Base-by-base conservation (phyloP, 306 rosid species). In the Vicia faba region DNA sequence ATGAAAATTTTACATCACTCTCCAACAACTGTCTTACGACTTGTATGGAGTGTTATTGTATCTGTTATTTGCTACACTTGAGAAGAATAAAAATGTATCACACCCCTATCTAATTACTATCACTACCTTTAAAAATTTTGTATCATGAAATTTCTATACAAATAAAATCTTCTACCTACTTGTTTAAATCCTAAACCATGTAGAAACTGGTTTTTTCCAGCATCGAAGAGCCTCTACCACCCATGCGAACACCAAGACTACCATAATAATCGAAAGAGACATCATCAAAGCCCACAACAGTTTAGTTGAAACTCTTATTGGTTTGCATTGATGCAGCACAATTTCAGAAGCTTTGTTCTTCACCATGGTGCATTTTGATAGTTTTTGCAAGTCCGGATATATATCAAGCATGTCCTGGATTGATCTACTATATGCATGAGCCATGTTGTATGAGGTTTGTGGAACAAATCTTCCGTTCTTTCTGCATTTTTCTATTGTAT, bases 241-340 rank as follows among this genome's bases (percentile, higher is more conserved):
- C 82, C 81, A 87, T 5, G 49, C 28, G 3, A 85, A 9, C n/a
- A 80, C 82, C 71, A 87, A 80, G 33, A 75, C 4, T 8, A 74
- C 76, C 93, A 87, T 87, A 66, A 82, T 39, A 74, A 70, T 80
- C 65, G 93, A 87, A 56, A 89, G 89, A 65, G 80, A 57, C 5
- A 87, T 58, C 75, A 85, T 79, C 7, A 73, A 83, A 2, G 78
- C 46, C 96, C 93, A 87, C 45, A 85, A 61, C 62, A 79, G 33
- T 70, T 25, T 68, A 5, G 80, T 44, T 8, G 84, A 71, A 57
- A 13, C 8, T 64, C 77, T 80, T 11, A 87, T 65, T 8, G 91
- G 82, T 68, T 29, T 35, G 86, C 96, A 87, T n/a, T 85, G 91
- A n/a, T 81, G 76, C n/a, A 19, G 64, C 81, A 82, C 81, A 38